Percentiles rank a stretch among this genome's conserved stretches.
Conservation (phyloP, 768 basidiomycete species). For the Floccularia luteovirens region DNA sequence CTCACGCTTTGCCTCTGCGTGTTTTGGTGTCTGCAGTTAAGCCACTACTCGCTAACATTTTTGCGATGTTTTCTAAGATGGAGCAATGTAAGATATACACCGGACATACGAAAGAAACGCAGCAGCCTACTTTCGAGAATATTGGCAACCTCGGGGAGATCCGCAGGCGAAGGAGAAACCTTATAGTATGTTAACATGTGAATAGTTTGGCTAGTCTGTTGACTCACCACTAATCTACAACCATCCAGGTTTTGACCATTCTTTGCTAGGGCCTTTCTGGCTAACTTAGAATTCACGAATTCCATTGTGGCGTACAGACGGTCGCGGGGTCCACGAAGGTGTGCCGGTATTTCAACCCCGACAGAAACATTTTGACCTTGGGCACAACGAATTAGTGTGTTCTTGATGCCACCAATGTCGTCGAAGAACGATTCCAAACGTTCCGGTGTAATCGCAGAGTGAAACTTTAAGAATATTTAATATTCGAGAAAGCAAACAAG, state of each 20-base stretch:
- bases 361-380: slow-evolving; percentile 26
- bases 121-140: slow-evolving; percentile 15
- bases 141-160: slow-evolving; percentile 32
- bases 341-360: slow-evolving; percentile 13
- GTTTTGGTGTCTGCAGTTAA: too few species aligned
- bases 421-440: too few species aligned
- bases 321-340: slow-evolving; percentile 18
- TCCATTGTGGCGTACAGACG: slow-evolving; percentile 45
- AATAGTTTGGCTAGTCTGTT: too few species aligned
- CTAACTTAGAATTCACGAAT: slow-evolving; percentile 29
- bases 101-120: too few species aligned
- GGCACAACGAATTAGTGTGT: slow-evolving; percentile 43
- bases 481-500: too few species aligned
- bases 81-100: too few species aligned
- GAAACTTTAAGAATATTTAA: too few species aligned
- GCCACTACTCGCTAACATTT: too few species aligned
- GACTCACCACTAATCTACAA: slow-evolving; percentile 33
- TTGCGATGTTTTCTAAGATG: too few species aligned
- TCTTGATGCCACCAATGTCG: too few species aligned
- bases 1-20: too few species aligned
- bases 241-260: slow-evolving; percentile 28
- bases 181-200: slow-evolving; percentile 9
- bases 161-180: slow-evolving; percentile 26
- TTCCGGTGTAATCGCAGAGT: too few species aligned
- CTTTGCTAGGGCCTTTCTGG: slow-evolving; percentile 31